A percentile compares a stretch with the other conserved stretches of the same genome.
Conservation (phyloP, 2,329 filamentous ascomycete genomes). For the Paraphoma sp. region DNA sequence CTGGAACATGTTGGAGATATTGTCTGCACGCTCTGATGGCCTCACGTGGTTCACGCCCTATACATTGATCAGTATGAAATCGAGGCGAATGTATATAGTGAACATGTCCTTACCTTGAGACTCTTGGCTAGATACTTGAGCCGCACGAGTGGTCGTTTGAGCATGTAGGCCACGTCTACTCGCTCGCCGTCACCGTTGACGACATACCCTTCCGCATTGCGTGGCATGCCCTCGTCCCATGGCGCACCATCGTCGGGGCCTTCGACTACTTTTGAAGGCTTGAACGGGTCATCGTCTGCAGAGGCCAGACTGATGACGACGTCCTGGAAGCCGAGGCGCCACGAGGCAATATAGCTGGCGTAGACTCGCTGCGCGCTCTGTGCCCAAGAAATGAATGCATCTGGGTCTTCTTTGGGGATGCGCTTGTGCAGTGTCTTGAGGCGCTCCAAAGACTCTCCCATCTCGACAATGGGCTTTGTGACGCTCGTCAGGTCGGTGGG, state of each 20-base stretch:
- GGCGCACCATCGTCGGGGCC: slow-evolving; percentile 57
- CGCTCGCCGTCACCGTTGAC: slow-evolving; percentile 80
- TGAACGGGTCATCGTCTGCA: slow-evolving; percentile 67
- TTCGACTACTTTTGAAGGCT: slow-evolving; percentile 45
- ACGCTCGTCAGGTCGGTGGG: slow-evolving; percentile 65
- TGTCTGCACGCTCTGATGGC: slow-evolving; percentile 63
- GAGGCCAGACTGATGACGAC: slow-evolving; percentile 92
- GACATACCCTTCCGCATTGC: slow-evolving; percentile 66
- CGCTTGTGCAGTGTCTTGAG: slow-evolving; percentile 80
- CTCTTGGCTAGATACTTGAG: slow-evolving; percentile 88
- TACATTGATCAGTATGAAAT: slow-evolving; percentile 36
- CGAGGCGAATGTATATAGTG: not conserved
- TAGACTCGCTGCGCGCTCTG: slow-evolving; percentile 80
- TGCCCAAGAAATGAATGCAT: slow-evolving; percentile 80
- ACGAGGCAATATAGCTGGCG: slow-evolving; percentile 82
- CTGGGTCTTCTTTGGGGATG: slow-evolving; percentile 75
- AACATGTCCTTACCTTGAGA: slow-evolving; percentile 66
- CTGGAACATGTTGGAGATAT: slow-evolving; percentile 70
- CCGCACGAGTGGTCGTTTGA: slow-evolving; percentile 87
- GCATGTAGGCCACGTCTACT: slow-evolving; percentile 90
- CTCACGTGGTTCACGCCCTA: slow-evolving; percentile 64
- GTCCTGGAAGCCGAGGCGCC: slow-evolving; percentile 93
- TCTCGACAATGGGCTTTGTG: slow-evolving; percentile 88
- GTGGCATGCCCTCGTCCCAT: slow-evolving; percentile 62
- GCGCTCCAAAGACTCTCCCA: slow-evolving; percentile 89